Percentiles rank a stretch among this genome's conserved stretches.
Conservation (phyloP, 139 green algal species). For the Chlamydomonas asymmetrica region DNA sequence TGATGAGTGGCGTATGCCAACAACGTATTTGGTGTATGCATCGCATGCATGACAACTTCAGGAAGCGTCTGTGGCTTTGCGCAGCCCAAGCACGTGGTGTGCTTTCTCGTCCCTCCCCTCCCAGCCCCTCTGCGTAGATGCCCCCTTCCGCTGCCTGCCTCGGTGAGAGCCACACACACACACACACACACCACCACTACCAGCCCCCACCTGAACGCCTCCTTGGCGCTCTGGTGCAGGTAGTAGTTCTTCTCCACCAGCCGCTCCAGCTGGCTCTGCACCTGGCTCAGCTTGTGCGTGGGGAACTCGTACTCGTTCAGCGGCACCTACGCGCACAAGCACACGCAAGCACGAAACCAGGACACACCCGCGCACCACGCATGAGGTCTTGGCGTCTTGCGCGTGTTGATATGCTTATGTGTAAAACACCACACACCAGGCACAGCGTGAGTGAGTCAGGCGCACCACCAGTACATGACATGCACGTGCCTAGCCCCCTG, state of each 20-base stretch:
- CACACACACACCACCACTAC: neutral
- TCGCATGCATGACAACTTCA: no score
- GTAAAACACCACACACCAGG: neutral
- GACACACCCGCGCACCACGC: no score
- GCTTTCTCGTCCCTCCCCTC: no score
- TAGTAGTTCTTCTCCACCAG: slow-evolving; percentile 99
- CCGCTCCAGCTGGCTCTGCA: slow-evolving; percentile 95
- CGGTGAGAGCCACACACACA: neutral
- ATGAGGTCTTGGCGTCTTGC: neutral
- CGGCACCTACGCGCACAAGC: slow-evolving; percentile 58
- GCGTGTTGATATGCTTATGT: neutral
- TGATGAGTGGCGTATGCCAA: no score
- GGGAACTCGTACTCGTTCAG: slow-evolving; percentile 99
- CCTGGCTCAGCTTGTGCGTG: slow-evolving; percentile 91
- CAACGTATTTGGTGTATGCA: no score
- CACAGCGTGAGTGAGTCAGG: no score
- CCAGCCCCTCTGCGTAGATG: no score
- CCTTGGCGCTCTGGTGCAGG: slow-evolving; percentile 84
- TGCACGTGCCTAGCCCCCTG: no score
- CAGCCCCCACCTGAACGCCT: slow-evolving; percentile 60
- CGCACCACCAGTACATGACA: no score
- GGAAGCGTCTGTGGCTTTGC: no score
- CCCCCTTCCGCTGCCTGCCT: no score
- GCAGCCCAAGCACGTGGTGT: no score
- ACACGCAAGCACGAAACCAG: neutral